phyloP scores from a whole-genome alignment of 768 basidiomycete genomes.

The Phlebiopsis gigantea region DNA sequence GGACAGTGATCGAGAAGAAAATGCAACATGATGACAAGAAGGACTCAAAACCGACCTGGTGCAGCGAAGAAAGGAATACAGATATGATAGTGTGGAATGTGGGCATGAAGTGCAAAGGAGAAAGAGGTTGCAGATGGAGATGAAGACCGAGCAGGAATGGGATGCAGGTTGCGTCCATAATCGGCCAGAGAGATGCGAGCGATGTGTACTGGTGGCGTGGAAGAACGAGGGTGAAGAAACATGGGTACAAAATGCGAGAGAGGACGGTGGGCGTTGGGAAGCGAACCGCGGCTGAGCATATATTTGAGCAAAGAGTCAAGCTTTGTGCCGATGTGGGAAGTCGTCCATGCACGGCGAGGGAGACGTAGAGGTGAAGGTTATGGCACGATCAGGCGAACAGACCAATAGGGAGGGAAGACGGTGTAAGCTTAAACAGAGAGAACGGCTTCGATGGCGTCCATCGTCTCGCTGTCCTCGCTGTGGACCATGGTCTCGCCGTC shows the following conservation, averaged over 20 bases:
- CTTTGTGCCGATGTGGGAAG: background rate
- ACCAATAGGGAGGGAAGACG: background rate
- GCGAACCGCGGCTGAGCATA: background rate
- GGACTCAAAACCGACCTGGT: background rate
- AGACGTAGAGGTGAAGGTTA: no score
- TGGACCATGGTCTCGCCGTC: slow-evolving; percentile 14
- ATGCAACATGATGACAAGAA: background rate
- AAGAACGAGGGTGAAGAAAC: background rate
- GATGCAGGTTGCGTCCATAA: slow-evolving; percentile 1
- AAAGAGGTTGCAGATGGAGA: background rate
- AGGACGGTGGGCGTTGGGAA: background rate
- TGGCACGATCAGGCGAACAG: no score
- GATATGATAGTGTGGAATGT: background rate
- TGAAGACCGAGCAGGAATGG: background rate
- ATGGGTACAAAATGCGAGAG: background rate
- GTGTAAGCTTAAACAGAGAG: background rate
- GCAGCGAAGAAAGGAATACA: background rate
- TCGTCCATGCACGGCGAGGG: background rate
- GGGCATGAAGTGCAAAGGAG: background rate
- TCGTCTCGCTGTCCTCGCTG: background rate
- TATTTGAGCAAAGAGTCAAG: background rate
- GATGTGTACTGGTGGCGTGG: slow-evolving; percentile 1
- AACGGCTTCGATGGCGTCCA: background rate
- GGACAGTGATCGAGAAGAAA: background rate
- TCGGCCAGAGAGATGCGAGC: slow-evolving; percentile 10